Base-by-base conservation (phyloP, 2,329 filamentous ascomycete species). In the Alternaria sp. region DNA sequence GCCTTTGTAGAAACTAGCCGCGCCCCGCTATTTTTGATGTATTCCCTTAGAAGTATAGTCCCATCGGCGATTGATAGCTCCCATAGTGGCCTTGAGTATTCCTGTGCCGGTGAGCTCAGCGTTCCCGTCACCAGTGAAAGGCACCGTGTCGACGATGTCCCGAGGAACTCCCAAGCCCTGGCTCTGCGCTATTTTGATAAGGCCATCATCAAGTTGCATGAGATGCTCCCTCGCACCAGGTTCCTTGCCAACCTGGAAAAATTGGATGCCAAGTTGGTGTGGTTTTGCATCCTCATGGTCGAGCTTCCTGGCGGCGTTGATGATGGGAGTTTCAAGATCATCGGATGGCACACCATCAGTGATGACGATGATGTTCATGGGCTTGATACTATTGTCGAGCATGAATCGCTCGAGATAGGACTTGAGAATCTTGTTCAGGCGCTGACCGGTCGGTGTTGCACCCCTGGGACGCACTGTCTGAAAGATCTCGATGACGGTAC, bases 71-170 rank as follows among this genome's bases (percentile, higher is more conserved):
- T 93, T 88, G 9, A 97, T 91, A 0, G 89, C 87, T 3, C 93
- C 94, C 5, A 97, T 83, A 0, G 97, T 91, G 4, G 62, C 71
- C 81, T 97, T 98, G 64, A 97, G 81, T 46, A 97, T 90, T 0
- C 86, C 88, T 3, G 92, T 88, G 0, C 86, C 90, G 1, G 88
- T 89, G 49, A 97, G 82, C 8, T 74, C 74, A n/a, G 82, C 82
- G 23, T 83, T 78, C 7, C 83, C 79, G 9, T 81, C 82, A 1
- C 83, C 84, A 21, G 83, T 87, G 85, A 91, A 97, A 0, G 91
- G 91, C 32, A 93, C 90, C 0, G 94, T 97, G 79, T 98, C 95
- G 15, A 97, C 93, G 74, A 98, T 97, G 81, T 98, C 95, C 17
- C 95, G 84, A 15, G 95, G 77, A 13, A 15, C 12, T n/a, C 46